These are phyloP conservation scores for Fistulinella prunicolor DNA, from an alignment of 768 basidiomycete genomes.

Conservation along the genomic window DNA sequence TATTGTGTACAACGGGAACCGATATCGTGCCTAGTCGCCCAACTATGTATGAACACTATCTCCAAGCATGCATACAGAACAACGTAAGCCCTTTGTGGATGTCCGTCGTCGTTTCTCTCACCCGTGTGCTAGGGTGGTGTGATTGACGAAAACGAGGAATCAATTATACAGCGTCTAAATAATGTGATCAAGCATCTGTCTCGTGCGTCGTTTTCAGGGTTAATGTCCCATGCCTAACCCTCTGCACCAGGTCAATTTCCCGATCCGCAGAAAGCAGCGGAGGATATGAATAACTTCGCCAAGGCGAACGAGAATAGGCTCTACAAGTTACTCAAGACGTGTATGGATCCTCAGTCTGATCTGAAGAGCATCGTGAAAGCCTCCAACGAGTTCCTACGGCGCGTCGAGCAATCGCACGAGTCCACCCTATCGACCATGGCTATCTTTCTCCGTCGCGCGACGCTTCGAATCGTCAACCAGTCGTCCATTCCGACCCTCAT, in stretches of 20 bases:
- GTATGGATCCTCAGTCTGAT: conserved; percentile 82
- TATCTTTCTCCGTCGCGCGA: conserved; percentile 64
- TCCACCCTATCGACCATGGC: conserved; percentile 65
- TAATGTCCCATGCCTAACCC: neutral
- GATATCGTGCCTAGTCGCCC: conserved; percentile 54
- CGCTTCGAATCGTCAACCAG: conserved; percentile 74
- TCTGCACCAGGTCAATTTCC: conserved; percentile 46
- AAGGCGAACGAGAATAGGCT: conserved; percentile 81
- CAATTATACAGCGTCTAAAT: conserved; percentile 53
- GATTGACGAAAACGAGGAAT: conserved; percentile 80
- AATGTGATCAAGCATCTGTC: conserved; percentile 55
- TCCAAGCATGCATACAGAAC: conserved; percentile 72
- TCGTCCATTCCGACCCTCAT: conserved; percentile 83
- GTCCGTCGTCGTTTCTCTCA: neutral
- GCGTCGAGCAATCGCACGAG: conserved; percentile 68
- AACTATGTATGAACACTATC: conserved; percentile 62
- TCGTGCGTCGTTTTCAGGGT: conserved; percentile 40
- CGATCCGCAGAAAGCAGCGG: conserved; percentile 70
- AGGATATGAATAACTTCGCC: conserved; percentile 82
- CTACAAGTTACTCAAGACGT: conserved; percentile 79
- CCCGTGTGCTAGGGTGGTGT: conserved; percentile 69
- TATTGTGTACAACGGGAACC: neutral
- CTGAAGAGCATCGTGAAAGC: conserved; percentile 78
- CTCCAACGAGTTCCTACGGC: conserved; percentile 74
- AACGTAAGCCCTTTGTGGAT: conserved; percentile 58